Evolutionary conservation across 2,329 filamentous ascomycete species (phyloP), one percentile per base, ranked within the genome.

Genomic region (Neobulgaria alba): DNA sequence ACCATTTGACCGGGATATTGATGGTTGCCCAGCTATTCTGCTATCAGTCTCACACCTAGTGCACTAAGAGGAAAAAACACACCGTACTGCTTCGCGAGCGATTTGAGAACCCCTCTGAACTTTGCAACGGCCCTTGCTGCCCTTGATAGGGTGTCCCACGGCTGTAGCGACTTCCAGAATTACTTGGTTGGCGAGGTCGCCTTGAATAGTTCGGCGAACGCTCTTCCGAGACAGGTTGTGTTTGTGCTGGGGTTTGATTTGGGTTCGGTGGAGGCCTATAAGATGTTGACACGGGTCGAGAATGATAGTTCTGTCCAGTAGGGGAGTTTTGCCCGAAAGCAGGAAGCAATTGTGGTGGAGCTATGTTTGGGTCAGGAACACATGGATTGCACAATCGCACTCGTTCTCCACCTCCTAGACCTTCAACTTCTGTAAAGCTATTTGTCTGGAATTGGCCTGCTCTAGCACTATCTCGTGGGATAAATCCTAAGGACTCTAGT

Each of bases 381-480:
- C 80, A 85, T 10, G 80, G 80, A 54, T 84, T 84, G 63, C 80
- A 85, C 8, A 85, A 71, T 45, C 80, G 71, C 26, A 85, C 80
- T 58, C 78, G 74, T 54, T 81, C 77, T 21, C 79, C 79, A 38
- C 79, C 79, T 29, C 76, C 76, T 14, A 80, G 61, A 34, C 47
- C 46, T n/a, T 45, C 34, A 16, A 54, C 45, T 31, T 45, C 41
- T 17, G 33, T 37, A n/a, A 46, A 49, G 30, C 47, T 53, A n/a
- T 45, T 45, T 16, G 38, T 40, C 7, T 46, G 41, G 31, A 43
- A 23, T 12, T n/a, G 23, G 17, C 31, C 26, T 30, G 19, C 15
- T 21, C 16, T 16, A 30, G 9, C 46, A 16, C 26, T 43, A 37
- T 47, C 36, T 32, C 29, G 35, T 19, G 16, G 33, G 12, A 7